phyloP scores from a whole-genome alignment of 176 grass and related monocot genomes.

The Pharus latifolius region DNA sequence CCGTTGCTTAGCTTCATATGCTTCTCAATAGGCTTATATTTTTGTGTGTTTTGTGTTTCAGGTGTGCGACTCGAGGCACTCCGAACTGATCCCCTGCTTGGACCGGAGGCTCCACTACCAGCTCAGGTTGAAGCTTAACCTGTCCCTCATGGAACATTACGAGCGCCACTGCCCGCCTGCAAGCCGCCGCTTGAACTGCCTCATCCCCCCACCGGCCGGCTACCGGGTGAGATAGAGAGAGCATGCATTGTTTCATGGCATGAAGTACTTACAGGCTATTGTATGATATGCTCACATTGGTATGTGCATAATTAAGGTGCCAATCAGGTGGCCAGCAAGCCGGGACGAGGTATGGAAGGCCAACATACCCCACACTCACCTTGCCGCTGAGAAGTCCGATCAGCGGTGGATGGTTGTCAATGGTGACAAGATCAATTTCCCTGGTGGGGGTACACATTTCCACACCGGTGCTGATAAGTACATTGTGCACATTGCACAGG shows the following conservation, averaged over 20 bases:
- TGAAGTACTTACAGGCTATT: too few species aligned
- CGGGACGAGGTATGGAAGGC: constrained; percentile 65
- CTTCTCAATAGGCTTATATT: not conserved
- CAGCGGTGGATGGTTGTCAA: constrained; percentile 83
- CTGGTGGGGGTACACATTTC: constrained; percentile 72
- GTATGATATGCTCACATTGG: not conserved
- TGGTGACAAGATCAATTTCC: constrained; percentile 70
- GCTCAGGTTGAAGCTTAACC: constrained; percentile 54
- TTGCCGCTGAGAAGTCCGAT: constrained; percentile 66
- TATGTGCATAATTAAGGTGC: constrained; percentile 14
- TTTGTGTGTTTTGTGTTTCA: constrained; percentile 13
- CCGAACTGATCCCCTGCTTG: constrained; percentile 71
- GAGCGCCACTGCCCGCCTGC: constrained; percentile 66
- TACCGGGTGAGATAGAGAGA: constrained; percentile 34
- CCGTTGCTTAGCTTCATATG: not conserved
- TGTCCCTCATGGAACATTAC: constrained; percentile 80
- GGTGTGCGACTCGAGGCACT: constrained; percentile 56
- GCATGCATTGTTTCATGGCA: too few species aligned
- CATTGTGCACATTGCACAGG: constrained; percentile 62
- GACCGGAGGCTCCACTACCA: constrained; percentile 55
- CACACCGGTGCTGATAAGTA: constrained; percentile 71
- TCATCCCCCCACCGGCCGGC: constrained; percentile 56
- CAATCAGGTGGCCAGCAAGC: constrained; percentile 70
- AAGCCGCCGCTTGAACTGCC: constrained; percentile 54
- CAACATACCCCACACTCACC: constrained; percentile 69